Evolutionary conservation across 352 stramenopile genomes (phyloP).

Genomic region (Stephanocyclus meneghinianus): DNA sequence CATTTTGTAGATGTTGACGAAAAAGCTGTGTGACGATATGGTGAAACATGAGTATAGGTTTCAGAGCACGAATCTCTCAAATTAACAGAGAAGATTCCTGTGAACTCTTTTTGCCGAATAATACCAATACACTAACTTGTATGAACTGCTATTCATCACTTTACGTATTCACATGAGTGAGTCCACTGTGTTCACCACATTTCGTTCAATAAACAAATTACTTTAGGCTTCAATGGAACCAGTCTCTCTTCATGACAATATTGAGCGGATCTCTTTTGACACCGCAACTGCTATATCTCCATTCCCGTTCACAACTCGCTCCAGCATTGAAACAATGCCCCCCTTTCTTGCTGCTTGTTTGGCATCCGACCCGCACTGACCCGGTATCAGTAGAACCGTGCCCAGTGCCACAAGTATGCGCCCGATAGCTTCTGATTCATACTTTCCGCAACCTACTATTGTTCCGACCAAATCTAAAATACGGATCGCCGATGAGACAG

Average conservation of each 20-base stretch:
- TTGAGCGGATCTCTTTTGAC: slow-evolving; percentile 60
- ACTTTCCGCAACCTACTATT: slow-evolving; percentile 59
- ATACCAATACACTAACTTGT: too few relatives aligned
- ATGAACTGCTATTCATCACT: slow-evolving; percentile 1
- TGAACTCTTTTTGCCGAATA: too few relatives aligned
- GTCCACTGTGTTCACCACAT: background rate
- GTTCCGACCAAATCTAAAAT: slow-evolving; percentile 53
- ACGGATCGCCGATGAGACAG: slow-evolving; percentile 23
- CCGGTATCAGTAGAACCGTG: slow-evolving; percentile 57
- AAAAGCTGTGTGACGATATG: too few relatives aligned
- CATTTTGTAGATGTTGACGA: too few relatives aligned
- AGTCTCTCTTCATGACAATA: slow-evolving; percentile 26
- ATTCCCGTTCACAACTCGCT: slow-evolving; percentile 61
- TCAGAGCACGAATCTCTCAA: too few relatives aligned
- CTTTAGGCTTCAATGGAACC: background rate
- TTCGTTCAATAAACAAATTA: background rate
- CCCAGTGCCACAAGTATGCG: slow-evolving; percentile 66
- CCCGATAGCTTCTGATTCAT: slow-evolving; percentile 69
- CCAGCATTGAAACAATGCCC: slow-evolving; percentile 63
- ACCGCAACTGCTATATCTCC: slow-evolving; percentile 56
- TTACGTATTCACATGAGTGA: background rate
- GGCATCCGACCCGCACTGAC: slow-evolving; percentile 29
- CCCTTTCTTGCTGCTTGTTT: slow-evolving; percentile 59
- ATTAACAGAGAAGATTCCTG: too few relatives aligned
- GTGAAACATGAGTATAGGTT: too few relatives aligned